Evolutionary conservation across 371 early-diverging fungal species (phyloP).

Genomic region (Saksenaea oblongispora): DNA sequence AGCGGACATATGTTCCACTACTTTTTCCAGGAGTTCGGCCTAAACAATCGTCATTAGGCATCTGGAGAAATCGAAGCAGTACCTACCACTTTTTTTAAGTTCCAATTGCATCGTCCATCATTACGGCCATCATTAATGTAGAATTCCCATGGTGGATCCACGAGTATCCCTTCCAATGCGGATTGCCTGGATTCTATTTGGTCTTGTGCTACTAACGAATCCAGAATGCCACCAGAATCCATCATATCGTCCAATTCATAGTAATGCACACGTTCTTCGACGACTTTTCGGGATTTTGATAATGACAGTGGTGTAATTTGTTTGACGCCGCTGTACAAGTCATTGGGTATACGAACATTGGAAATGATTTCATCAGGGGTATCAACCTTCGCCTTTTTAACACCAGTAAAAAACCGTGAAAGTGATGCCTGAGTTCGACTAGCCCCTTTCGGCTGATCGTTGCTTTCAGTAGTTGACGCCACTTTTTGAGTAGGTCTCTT

Average conservation of each 20-base stretch:
- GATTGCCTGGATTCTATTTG: slow-evolving; percentile 10
- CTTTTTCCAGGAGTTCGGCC: slow-evolving; percentile 47
- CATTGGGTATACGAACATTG: slow-evolving; percentile 39
- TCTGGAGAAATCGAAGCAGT: too few relatives aligned
- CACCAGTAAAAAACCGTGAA: slow-evolving; percentile 46
- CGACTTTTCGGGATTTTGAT: neutral
- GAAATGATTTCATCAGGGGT: slow-evolving; percentile 51
- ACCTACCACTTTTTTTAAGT: slow-evolving; percentile 38
- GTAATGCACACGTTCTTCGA: slow-evolving; percentile 12
- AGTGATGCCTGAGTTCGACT: slow-evolving; percentile 31
- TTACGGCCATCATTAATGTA: slow-evolving; percentile 56
- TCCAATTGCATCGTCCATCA: slow-evolving; percentile 50
- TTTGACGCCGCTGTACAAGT: slow-evolving; percentile 45
- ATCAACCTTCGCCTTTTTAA: slow-evolving; percentile 37
- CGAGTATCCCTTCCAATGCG: slow-evolving; percentile 54
- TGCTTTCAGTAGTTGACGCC: neutral
- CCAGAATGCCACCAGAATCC: slow-evolving; percentile 23
- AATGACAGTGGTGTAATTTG: slow-evolving; percentile 24
- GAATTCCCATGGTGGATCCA: slow-evolving; percentile 70
- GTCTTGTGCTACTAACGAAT: slow-evolving; percentile 9
- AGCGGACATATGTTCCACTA: slow-evolving; percentile 48
- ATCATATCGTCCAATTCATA: slow-evolving; percentile 36
- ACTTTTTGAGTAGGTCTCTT: slow-evolving; percentile 6
- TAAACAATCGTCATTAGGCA: slow-evolving; percentile 11
- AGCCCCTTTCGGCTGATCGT: neutral